These are phyloP conservation scores for Gamarada debralockiae DNA, from an alignment of 495 filamentous ascomycete species.

Conservation along the genomic window DNA sequence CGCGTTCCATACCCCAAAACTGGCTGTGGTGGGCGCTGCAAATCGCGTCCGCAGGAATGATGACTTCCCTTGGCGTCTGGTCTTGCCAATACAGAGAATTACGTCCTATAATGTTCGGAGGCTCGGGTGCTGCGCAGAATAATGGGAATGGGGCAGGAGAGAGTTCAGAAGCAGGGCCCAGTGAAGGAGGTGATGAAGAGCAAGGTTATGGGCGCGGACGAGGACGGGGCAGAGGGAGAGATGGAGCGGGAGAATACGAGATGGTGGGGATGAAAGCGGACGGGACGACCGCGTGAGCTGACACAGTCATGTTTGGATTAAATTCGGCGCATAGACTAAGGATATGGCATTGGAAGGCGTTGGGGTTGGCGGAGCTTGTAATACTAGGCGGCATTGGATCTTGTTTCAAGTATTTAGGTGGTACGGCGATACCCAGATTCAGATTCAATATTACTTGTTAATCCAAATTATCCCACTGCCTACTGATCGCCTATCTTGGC, in stretches of 20 bases:
- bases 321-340: slow-evolving; percentile 8
- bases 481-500: too few relatives aligned
- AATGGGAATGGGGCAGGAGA: slow-evolving; percentile 27
- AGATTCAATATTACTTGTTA: neutral
- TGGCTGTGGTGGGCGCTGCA: slow-evolving; percentile 88
- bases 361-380: slow-evolving; percentile 7
- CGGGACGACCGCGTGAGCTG: neutral
- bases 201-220: slow-evolving; percentile 47
- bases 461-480: neutral
- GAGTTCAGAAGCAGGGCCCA: slow-evolving; percentile 15
- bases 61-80: slow-evolving; percentile 78
- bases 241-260: slow-evolving; percentile 72
- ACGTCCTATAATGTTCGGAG: slow-evolving; percentile 83
- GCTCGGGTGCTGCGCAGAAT: slow-evolving; percentile 25
- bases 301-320: slow-evolving; percentile 3
- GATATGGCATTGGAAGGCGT: slow-evolving; percentile 15
- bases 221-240: slow-evolving; percentile 48
- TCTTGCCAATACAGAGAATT: slow-evolving; percentile 87
- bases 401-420: neutral
- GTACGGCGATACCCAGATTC: neutral
- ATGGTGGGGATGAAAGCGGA: slow-evolving; percentile 63
- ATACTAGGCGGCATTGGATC: slow-evolving; percentile 2
- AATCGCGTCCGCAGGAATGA: slow-evolving; percentile 59
- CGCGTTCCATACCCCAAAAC: slow-evolving; percentile 66
- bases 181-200: slow-evolving; percentile 34